Conservation (phyloP, 164 flowering plant species). For the Stephania japonica region DNA sequence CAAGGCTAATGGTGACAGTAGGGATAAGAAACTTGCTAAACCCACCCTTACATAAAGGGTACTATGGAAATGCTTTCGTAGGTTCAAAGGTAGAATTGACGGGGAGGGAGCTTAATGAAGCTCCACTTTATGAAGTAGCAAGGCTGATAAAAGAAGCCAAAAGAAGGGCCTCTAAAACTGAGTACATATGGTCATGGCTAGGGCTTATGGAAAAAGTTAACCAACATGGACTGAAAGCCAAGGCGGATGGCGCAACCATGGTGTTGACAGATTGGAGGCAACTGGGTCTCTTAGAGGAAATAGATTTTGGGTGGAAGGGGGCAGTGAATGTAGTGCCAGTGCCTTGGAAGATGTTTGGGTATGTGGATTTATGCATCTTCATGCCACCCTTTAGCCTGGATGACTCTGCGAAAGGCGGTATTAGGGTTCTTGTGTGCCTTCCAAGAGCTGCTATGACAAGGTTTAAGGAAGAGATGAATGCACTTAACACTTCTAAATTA, state of each 20-base stretch:
- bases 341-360: constrained; percentile 22
- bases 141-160: constrained; percentile 28
- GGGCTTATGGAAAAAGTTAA: constrained; percentile 12
- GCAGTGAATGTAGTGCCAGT: constrained; percentile 23
- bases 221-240: neutral
- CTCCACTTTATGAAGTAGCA: constrained; percentile 15
- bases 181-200: constrained; percentile 8
- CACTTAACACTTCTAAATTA: constrained; percentile 11
- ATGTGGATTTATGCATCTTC: constrained; percentile 23
- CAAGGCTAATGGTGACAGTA: constrained; percentile 10
- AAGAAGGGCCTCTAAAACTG: constrained; percentile 4
- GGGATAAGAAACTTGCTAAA: constrained; percentile 18
- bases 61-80: constrained; percentile 31
- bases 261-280: constrained; percentile 33
- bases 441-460: constrained; percentile 28
- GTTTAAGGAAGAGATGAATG: constrained; percentile 33
- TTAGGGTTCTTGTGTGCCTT: constrained; percentile 25
- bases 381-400: constrained; percentile 24
- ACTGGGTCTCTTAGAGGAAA: constrained; percentile 23
- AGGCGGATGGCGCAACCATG: constrained; percentile 17
- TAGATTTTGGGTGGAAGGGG: constrained; percentile 26
- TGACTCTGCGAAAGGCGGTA: constrained; percentile 25
- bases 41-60: constrained; percentile 28
- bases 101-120: constrained; percentile 20
- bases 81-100: constrained; percentile 8